These are phyloP conservation scores for Cladophialophora bantiana DNA, from an alignment of 2,329 filamentous ascomycete species.

Conservation along the genomic window DNA sequence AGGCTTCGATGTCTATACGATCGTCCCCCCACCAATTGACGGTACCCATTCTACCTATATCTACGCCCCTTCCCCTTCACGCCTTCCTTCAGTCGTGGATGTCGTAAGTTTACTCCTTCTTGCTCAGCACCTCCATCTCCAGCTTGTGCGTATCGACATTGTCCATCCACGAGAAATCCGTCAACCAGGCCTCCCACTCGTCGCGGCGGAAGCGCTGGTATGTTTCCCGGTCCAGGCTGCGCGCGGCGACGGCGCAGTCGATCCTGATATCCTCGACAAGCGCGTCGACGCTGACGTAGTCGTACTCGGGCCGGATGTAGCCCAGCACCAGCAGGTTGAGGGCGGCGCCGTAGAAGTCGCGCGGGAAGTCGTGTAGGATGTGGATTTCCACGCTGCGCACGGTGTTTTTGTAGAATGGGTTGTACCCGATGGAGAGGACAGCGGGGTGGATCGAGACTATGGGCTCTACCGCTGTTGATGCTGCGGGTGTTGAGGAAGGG, in stretches of 20 bases:
- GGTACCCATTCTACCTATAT: no score
- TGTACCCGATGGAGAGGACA: slow-evolving; percentile 95
- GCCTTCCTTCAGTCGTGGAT: neutral
- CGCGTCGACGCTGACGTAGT: slow-evolving; percentile 84
- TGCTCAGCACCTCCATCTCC: slow-evolving; percentile 41
- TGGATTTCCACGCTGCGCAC: slow-evolving; percentile 82
- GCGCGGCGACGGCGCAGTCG: slow-evolving; percentile 82
- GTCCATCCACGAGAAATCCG: slow-evolving; percentile 41
- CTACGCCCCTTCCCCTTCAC: no score
- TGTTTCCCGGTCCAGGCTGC: slow-evolving; percentile 71
- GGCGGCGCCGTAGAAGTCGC: slow-evolving; percentile 83
- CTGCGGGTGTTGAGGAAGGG: neutral
- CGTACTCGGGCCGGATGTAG: slow-evolving; percentile 86
- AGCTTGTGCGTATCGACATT: slow-evolving; percentile 43
- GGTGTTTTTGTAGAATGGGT: slow-evolving; percentile 97
- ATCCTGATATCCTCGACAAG: slow-evolving; percentile 86
- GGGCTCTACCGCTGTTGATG: neutral
- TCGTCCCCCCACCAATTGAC: no score
- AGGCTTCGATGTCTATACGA: neutral
- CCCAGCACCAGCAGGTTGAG: slow-evolving; percentile 83
- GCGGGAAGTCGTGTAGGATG: slow-evolving; percentile 65
- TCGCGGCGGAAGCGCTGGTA: slow-evolving; percentile 63
- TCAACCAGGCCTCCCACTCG: slow-evolving; percentile 40
- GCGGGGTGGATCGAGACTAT: slow-evolving; percentile 70
- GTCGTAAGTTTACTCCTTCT: slow-evolving; percentile 18